These are phyloP conservation scores for Ceratocystis huliohia DNA, from an alignment of 2,329 filamentous ascomycete species.

Conservation along the genomic window DNA sequence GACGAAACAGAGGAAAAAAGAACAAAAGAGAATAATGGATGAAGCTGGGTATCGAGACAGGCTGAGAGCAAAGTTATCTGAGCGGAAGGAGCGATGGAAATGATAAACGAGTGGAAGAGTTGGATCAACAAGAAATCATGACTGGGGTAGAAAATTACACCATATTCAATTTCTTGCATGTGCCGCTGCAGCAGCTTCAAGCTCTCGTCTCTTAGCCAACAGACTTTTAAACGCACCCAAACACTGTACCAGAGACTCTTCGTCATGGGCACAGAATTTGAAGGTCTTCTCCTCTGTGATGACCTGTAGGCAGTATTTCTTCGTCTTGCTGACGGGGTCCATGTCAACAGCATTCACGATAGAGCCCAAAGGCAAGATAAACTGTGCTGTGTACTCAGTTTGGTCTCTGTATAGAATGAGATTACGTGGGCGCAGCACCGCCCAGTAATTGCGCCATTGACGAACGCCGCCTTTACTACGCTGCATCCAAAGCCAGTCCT, in stretches of 20 bases:
- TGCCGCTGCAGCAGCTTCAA: constrained; percentile 30
- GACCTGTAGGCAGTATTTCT: constrained; percentile 77
- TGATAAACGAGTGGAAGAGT: constrained; percentile 6
- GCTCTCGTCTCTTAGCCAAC: constrained; percentile 55
- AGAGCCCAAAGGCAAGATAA: constrained; percentile 63
- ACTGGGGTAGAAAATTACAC: too few relatives aligned
- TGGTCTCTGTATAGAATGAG: constrained; percentile 89
- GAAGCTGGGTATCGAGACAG: neutral
- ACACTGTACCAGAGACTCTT: constrained; percentile 72
- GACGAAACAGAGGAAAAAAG: neutral
- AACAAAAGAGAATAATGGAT: neutral
- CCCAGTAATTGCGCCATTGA: constrained; percentile 93
- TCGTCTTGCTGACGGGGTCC: constrained; percentile 72
- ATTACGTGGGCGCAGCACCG: constrained; percentile 72
- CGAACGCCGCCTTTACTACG: constrained; percentile 71
- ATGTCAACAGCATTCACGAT: constrained; percentile 90
- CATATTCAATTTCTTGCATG: neutral
- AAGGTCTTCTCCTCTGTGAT: constrained; percentile 86
- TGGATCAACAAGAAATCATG: constrained; percentile 2
- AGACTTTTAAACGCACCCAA: constrained; percentile 85
- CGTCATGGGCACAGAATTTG: constrained; percentile 62
- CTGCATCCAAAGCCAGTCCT: constrained; percentile 77
- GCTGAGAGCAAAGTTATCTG: neutral
- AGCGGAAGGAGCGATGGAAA: neutral
- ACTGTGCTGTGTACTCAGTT: constrained; percentile 72